These are phyloP conservation scores for Suillus alpinus DNA, from an alignment of 768 basidiomycete species.

Conservation along the genomic window DNA sequence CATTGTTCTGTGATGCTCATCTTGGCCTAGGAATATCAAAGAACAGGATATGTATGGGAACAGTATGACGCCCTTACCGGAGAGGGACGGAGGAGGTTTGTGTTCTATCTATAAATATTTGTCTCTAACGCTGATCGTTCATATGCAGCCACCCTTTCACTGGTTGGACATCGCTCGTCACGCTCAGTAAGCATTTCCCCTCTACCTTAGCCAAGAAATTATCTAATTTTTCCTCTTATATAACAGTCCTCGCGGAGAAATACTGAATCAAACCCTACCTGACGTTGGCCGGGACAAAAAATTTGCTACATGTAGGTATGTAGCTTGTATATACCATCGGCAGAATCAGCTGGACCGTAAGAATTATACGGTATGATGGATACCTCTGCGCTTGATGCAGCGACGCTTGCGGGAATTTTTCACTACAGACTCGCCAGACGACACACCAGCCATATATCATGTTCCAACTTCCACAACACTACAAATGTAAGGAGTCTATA, in stretches of 20 bases:
- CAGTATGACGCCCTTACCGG: conserved; percentile 88
- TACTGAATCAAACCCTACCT: conserved; percentile 36
- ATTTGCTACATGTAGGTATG: background rate
- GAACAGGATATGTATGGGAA: conserved; percentile 96
- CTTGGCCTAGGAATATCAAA: conserved; percentile 71
- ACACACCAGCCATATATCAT: background rate
- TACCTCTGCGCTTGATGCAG: background rate
- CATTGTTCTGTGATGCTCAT: background rate
- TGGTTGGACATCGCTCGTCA: conserved; percentile 90
- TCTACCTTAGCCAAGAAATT: background rate
- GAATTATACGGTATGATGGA: background rate
- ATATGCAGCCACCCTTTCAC: conserved; percentile 85
- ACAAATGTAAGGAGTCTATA: background rate
- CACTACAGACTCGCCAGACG: background rate
- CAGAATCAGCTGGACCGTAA: background rate
- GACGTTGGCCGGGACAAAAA: background rate
- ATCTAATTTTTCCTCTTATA: conserved; percentile 5
- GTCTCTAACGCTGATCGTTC: conserved; percentile 8
- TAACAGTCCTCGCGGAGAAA: conserved; percentile 64
- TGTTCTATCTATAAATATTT: conserved; percentile 4
- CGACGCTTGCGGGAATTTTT: background rate
- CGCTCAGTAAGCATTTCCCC: conserved; percentile 65
- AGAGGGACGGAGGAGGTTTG: conserved; percentile 81
- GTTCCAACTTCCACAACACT: background rate
- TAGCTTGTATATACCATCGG: background rate